Evolutionary conservation across 768 basidiomycete species (phyloP).

Genomic region (Megacollybia marginata): DNA sequence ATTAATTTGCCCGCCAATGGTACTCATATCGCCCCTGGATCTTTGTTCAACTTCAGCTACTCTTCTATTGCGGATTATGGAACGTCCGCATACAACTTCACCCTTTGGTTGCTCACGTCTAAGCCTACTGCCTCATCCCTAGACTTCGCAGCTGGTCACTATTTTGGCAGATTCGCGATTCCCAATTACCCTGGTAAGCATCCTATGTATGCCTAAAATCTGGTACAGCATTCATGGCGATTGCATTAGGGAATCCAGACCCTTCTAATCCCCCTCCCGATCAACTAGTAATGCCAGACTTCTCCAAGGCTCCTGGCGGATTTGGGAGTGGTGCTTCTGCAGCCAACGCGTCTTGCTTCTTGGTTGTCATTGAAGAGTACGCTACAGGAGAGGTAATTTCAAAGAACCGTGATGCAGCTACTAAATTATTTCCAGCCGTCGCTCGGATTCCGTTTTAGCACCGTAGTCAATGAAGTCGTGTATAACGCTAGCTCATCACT

Average conservation of each 20-base stretch:
- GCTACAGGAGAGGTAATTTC: conserved; percentile 17
- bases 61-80: conserved; percentile 26
- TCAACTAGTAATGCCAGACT: conserved; percentile 28
- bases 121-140: conserved; percentile 12
- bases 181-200: conserved; percentile 27
- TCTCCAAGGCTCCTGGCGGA: conserved; percentile 22
- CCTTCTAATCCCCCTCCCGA: conserved; percentile 24
- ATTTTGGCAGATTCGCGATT: conserved; percentile 26
- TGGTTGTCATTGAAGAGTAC: conserved; percentile 30
- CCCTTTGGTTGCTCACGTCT: conserved; percentile 24
- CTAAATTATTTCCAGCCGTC: no score
- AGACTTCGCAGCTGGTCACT: conserved; percentile 22
- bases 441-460: no score
- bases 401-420: no score
- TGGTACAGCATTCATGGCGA: no score
- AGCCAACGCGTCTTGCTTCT: conserved; percentile 17
- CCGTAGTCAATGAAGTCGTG: no score
- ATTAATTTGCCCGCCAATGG: conserved; percentile 22
- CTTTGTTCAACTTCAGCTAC: conserved; percentile 25
- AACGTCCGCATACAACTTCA: conserved; percentile 25
- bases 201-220: background rate
- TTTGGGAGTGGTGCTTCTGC: conserved; percentile 20
- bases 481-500: no score
- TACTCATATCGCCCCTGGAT: conserved; percentile 24
- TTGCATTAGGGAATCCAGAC: conserved; percentile 20